phyloP scores from a whole-genome alignment of 106 monocot species.

The Acorus gramineus region DNA sequence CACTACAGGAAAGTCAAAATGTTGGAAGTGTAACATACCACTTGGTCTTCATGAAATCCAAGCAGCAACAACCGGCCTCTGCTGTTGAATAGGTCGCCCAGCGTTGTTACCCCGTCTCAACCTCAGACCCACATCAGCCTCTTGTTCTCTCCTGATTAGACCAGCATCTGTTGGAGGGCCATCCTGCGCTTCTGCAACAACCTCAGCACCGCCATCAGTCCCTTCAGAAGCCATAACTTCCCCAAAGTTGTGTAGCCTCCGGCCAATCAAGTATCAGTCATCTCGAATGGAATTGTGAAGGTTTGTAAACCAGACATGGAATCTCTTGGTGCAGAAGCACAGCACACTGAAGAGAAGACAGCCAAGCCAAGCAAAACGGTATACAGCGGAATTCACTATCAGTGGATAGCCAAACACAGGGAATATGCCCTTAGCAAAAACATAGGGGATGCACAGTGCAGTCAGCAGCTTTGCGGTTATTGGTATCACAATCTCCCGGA shows the following conservation, averaged over 20 bases:
- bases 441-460: conserved; percentile 87
- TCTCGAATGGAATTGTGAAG: conserved; percentile 96
- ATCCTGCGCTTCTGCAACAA: conserved; percentile 3
- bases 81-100: conserved; percentile 22
- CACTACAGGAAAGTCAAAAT: too few relatives aligned
- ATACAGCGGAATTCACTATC: conserved; percentile 90
- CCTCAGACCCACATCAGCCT: conserved; percentile 41
- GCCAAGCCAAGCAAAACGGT: conserved; percentile 90
- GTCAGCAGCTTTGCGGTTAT: conserved; percentile 79
- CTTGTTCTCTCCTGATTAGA: conserved; percentile 23
- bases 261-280: conserved; percentile 85
- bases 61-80: conserved; percentile 1
- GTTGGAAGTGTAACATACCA: too few relatives aligned
- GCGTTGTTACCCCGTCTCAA: conserved; percentile 18
- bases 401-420: conserved; percentile 81
- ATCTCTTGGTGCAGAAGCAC: conserved; percentile 66
- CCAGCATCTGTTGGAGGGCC: conserved; percentile 10
- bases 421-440: conserved; percentile 82
- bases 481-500: conserved; percentile 80
- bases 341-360: conserved; percentile 60
- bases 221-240: conserved; percentile 16
- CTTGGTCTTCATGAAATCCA: too few relatives aligned
- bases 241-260: conserved; percentile 82
- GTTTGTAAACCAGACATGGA: conserved; percentile 93
- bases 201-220: conserved; percentile 5